Base-by-base conservation (phyloP, 345 rosid species). In the Toxicodendron radicans region DNA sequence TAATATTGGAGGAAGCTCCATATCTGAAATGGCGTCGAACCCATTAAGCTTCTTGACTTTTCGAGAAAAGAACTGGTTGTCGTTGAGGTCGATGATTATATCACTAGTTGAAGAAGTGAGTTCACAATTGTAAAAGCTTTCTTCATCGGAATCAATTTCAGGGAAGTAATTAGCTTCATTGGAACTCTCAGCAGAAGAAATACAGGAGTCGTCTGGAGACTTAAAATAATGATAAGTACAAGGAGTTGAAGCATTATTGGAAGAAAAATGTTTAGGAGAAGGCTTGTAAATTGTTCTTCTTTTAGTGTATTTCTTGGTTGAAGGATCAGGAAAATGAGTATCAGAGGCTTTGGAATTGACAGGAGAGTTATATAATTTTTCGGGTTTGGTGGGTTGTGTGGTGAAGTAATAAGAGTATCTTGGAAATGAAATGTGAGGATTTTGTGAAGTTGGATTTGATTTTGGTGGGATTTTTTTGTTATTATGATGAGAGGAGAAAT, bases 271-370 rank as follows among this genome's bases (percentile, higher is more conserved):
- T 68, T 59, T 82, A 64, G 88, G 80, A 76, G 90, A 85, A 72
- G 93, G 87, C 83, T 74, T 79, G 82, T 86, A 86, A 79, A 77
- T 72, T 49, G 87, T 85, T 86, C 68, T 90, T 59, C 87, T 85
- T 68, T 73, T 71, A 72, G 76, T 48, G 77, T 79, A 74, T 73
- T 74, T 79, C 73, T 80, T 86, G 64, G 70, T 67, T 2, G 87
- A 73, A 5, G 81, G 81, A 53, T 80, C 86, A 52, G 85, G 85
- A 3, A 83, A 78, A 72, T 66, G 66, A 65, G 72, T 68, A 68
- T 68, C 67, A 6, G 79, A 79, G 49, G 73, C 74, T 69, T 80
- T 76, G 2, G 60, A 69, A 38, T 79, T 72, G 14, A 64, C 64
- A 2, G 76, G 73, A 24, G 74, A 70, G 45, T 23, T 46, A 58